Evolutionary conservation across 345 rosid genomes (phyloP).

Genomic region (Clarkia xantiana): DNA sequence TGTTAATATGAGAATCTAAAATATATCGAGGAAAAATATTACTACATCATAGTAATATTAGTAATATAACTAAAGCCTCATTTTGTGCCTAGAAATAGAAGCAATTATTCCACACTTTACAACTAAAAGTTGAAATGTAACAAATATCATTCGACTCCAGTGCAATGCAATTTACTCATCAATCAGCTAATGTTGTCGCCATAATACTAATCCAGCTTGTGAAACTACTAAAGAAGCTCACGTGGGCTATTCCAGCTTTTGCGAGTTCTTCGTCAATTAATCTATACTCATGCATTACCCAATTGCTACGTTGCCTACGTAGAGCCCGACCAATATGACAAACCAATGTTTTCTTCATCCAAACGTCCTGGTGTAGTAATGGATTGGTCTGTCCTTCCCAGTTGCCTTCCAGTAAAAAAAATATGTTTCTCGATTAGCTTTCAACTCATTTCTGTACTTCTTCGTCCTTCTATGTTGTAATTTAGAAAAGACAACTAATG

Average conservation of each 20-base stretch:
- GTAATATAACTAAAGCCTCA: no score
- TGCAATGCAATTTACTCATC: no score
- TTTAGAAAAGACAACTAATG: no score
- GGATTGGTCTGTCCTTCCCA: conserved; percentile 70
- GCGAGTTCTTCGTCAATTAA: conserved; percentile 43
- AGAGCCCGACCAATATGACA: conserved; percentile 86
- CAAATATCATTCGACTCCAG: no score
- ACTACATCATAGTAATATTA: no score
- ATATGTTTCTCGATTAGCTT: conserved; percentile 87
- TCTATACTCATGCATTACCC: conserved; percentile 99
- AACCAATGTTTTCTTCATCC: conserved; percentile 98
- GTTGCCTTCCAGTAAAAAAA: conserved; percentile 95
- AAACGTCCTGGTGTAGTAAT: conserved; percentile 31
- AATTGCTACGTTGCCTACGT: conserved; percentile 59
- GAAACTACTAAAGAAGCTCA: conserved; percentile 21
- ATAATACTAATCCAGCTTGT: not conserved
- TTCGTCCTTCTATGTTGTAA: no score
- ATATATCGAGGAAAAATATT: no score
- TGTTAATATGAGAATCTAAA: no score
- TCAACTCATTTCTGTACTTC: conserved; percentile 74
- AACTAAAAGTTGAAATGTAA: no score
- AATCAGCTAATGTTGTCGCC: not conserved
- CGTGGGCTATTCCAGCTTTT: conserved; percentile 47
- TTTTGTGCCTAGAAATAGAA: no score
- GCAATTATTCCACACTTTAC: no score